phyloP scores from a whole-genome alignment of 2,329 filamentous ascomycete genomes.

The Massarina eburnea region DNA sequence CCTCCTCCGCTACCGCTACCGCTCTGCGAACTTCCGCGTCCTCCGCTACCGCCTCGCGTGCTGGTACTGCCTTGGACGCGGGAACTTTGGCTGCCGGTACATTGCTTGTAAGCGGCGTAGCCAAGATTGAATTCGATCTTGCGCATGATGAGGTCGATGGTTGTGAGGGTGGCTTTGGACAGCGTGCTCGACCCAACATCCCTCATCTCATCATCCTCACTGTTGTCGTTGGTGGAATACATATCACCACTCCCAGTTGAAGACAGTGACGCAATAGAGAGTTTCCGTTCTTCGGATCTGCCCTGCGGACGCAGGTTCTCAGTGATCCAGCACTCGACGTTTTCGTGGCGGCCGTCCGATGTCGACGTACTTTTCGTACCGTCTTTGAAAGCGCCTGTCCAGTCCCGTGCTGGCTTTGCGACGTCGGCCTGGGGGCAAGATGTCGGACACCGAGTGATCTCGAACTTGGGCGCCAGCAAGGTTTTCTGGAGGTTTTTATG shows the following conservation, averaged over 20 bases:
- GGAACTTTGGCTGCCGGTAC: conserved; percentile 15
- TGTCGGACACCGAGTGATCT: conserved; percentile 10
- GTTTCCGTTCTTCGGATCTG: conserved; percentile 24
- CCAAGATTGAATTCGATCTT: conserved; percentile 31
- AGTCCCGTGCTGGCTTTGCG: not conserved
- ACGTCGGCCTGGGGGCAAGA: not conserved
- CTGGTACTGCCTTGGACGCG: conserved; percentile 11
- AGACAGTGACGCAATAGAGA: conserved; percentile 28
- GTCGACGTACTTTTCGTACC: not conserved
- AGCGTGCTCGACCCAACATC: conserved; percentile 2
- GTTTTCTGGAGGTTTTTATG: conserved; percentile 4
- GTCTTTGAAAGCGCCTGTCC: conserved; percentile 4
- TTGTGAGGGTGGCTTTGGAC: conserved; percentile 22
- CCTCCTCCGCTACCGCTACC: no score
- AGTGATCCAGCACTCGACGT: conserved; percentile 28
- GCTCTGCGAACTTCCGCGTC: conserved; percentile 17
- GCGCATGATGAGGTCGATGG: conserved; percentile 30
- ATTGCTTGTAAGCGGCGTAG: conserved; percentile 28
- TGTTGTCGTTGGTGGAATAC: conserved; percentile 32
- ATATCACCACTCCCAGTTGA: conserved; percentile 32
- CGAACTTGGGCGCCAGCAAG: conserved; percentile 1
- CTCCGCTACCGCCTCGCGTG: not conserved
- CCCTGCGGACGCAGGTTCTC: conserved; percentile 24
- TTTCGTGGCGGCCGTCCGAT: conserved; percentile 11
- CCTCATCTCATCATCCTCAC: conserved; percentile 20